Base-by-base conservation (phyloP, 2,329 filamentous ascomycete species). In the Metarhizium humberi region DNA sequence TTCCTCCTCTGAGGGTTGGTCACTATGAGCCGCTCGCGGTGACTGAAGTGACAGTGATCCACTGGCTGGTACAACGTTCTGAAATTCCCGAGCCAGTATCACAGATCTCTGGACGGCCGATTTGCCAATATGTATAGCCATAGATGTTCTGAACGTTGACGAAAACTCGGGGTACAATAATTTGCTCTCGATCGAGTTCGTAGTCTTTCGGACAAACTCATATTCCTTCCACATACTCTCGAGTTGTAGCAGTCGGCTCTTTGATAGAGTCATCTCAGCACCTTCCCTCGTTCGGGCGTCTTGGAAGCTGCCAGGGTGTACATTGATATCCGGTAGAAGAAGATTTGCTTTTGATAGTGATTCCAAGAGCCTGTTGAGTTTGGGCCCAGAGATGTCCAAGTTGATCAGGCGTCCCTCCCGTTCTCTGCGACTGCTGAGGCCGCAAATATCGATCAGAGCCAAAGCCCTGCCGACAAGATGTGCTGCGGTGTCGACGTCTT, bases 371-470 rank as follows among this genome's bases (percentile, higher is more conserved):
- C 47, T 58, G 3, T 43, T 20, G 25, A 68, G 61, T 38, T 58
- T 55, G 7, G 38, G 34, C 8, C 25, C 52, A 1, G 66, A 65
- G 34, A 70, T 63, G 7, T 59, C 60, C 38, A 72, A 50, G 32
- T 63, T 66, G n/a, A 53, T 51, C 29, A 70, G 52, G 42, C 53
- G 52, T 7, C 57, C 55, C 16, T 54, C 55, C 25, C 48, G 36
- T 6, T 20, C 38, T 6, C 51, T 53, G n/a, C 32, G 53, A 4
- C 16, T 48, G 18, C 50, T 56, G 34, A 72, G 57, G 3, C 70
- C 71, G 20, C 68, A 71, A 2, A 72, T 63, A 29, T 77, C 63
- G 16, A 77, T 60, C 8, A 74, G 59, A 3, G 67, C 67, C 29
- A 63, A 62, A 6, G 71, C 45, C 7, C 71, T 70, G 2, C 66